Base-by-base conservation (phyloP, 768 basidiomycete species). In the Russula compacta region DNA sequence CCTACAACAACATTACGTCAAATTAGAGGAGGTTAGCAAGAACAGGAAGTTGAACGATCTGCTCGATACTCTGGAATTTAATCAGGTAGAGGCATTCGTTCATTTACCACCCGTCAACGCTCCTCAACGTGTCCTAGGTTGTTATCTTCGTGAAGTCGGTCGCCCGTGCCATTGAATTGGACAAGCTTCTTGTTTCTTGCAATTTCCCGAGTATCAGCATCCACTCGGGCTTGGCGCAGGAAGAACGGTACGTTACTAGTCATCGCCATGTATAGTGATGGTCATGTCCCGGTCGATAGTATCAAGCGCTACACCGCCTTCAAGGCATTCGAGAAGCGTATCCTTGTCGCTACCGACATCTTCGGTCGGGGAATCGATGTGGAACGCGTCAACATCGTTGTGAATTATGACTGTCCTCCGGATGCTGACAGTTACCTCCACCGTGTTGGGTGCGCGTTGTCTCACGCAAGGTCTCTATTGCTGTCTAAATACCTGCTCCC, bases 121-220 rank as follows among this genome's bases (percentile, higher is more conserved):
- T 53, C 12, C 15, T 46, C 19, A 44, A 40, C 53, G 29, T 6
- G 6, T n/a, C 43, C 19, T 36, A 98, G 95, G 97, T 99, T 68
- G 95, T 98, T 64, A 99, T 99, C 67, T 99, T 99, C 66, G 97
- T 99, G 61, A 99, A 98, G 75, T 98, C 95, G 10, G 95, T 98
- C 49, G 89, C 90, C 24, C 88, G 97, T 65, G 97, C 95, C 1
- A 94, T 93, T 59, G 94, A 98, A 73, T 77, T 99, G 63, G 97
- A 99, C 78, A 94, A 94, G 72, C 78, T 99, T 7, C 79, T 99
- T 40, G 89, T 95, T 24, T 92, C 94, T 40, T 99, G 95, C 79
- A 95, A 95, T 74, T 99, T 99, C 79, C 97, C 97, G 1, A 92
- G 90, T 69, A 99, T 99, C 70, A 88, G 85, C 67, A 98, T 99